Percentiles rank a stretch among this genome's conserved stretches.
Conservation (phyloP, 192 early-diverging fungal genomes). For the Coemansia sp. region DNA sequence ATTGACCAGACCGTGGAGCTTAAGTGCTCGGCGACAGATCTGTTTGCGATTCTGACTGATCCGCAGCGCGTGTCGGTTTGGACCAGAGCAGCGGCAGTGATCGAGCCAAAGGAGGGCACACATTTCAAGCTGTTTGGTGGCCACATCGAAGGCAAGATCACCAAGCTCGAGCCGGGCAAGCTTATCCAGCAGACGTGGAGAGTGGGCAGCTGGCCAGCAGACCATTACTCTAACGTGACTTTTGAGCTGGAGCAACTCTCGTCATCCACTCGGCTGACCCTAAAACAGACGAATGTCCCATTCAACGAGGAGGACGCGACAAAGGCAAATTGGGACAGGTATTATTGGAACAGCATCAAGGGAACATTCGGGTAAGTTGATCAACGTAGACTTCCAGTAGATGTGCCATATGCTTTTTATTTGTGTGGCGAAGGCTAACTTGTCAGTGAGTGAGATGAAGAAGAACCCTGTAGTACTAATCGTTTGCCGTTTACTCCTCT, state of each 20-base stretch:
- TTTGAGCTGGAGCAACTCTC: conserved; percentile 69
- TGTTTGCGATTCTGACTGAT: conserved; percentile 84
- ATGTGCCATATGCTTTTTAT: neutral
- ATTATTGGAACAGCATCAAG: conserved; percentile 94
- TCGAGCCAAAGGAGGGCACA: conserved; percentile 62
- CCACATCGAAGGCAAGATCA: conserved; percentile 77
- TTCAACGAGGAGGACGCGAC: conserved; percentile 86
- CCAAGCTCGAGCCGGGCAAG: conserved; percentile 70
- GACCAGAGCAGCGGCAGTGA: conserved; percentile 73
- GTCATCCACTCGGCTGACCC: conserved; percentile 65
- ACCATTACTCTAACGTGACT: conserved; percentile 81
- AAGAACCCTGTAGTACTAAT: conserved; percentile 44
- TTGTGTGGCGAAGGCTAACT: neutral
- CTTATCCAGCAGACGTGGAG: conserved; percentile 87
- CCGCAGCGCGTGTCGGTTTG: conserved; percentile 69
- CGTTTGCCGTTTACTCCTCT: conserved; percentile 39
- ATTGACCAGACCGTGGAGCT: conserved; percentile 80
- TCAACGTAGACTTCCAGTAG: neutral
- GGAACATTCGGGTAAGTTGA: conserved; percentile 82
- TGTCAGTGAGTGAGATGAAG: neutral
- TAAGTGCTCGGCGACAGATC: conserved; percentile 73
- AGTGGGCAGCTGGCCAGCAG: conserved; percentile 81
- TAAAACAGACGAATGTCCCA: conserved; percentile 84
- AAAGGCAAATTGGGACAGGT: conserved; percentile 82
- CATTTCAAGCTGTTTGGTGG: conserved; percentile 83